Conservation (phyloP, 2,329 filamentous ascomycete species). For the Pseudogymnoascus sp. region DNA sequence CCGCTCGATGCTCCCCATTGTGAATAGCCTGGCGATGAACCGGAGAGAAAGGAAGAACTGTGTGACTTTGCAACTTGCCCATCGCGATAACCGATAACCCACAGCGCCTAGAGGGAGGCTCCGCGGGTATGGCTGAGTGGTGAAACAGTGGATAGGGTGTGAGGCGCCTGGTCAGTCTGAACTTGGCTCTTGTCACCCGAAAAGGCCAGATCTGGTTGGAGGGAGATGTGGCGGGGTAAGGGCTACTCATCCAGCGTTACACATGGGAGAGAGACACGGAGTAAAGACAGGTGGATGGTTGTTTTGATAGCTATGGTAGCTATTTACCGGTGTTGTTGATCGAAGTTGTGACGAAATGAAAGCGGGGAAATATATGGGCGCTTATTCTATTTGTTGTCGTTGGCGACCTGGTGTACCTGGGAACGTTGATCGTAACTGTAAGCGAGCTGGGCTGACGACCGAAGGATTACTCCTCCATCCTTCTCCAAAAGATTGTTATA, state of each 20-base stretch:
- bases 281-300: not conserved
- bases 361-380: slow-evolving; percentile 4
- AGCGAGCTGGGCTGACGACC: not conserved
- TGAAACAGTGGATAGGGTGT: slow-evolving; percentile 3
- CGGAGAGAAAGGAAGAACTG: not conserved
- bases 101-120: slow-evolving; percentile 5
- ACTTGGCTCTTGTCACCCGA: not conserved
- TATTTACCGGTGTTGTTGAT: not conserved
- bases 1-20: not conserved
- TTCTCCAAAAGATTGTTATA: not conserved
- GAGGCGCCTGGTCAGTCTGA: slow-evolving; percentile 6
- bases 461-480: not conserved
- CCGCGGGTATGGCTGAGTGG: not conserved
- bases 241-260: not conserved
- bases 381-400: not conserved
- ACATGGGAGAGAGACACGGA: not conserved
- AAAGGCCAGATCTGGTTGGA: not conserved
- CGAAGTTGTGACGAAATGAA: not conserved
- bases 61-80: not conserved
- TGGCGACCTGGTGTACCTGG: not conserved
- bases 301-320: not conserved
- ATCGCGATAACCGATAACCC: not conserved
- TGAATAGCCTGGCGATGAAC: not conserved
- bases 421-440: not conserved
- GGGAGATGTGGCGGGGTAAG: not conserved